Percentiles rank a stretch among this genome's conserved stretches.
These are phyloP conservation scores for Cytospora paraplurivora DNA, from an alignment of 2,329 filamentous ascomycete species.

Conservation along the genomic window DNA sequence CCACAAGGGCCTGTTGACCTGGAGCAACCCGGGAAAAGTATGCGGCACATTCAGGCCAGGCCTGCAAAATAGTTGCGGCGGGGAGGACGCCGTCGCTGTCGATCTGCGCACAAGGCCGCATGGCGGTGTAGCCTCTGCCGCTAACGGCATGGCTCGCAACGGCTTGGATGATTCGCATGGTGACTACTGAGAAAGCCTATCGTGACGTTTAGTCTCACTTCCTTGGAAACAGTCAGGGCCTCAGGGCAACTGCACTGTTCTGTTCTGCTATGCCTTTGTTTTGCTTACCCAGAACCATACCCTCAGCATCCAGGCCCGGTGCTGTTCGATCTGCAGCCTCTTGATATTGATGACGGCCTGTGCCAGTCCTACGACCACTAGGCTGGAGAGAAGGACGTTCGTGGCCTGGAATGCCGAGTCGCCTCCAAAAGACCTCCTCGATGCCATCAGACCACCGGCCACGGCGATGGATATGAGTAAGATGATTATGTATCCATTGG, in stretches of 20 bases:
- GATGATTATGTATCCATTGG: slow-evolving; percentile 60
- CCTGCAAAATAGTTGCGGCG: slow-evolving; percentile 34
- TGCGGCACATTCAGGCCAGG: slow-evolving; percentile 49
- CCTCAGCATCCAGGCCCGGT: slow-evolving; percentile 65
- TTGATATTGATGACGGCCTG: slow-evolving; percentile 61
- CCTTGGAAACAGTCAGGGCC: not conserved
- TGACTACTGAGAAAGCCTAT: slow-evolving; percentile 54
- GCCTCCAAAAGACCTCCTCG: slow-evolving; percentile 55
- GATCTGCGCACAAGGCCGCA: slow-evolving; percentile 51
- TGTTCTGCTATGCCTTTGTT: not conserved
- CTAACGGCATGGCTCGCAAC: slow-evolving; percentile 45
- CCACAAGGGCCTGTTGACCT: slow-evolving; percentile 36
- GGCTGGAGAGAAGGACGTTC: slow-evolving; percentile 47
- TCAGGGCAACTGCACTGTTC: not conserved
- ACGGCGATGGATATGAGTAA: slow-evolving; percentile 50
- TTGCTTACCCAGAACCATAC: slow-evolving; percentile 49
- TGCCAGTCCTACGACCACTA: slow-evolving; percentile 46
- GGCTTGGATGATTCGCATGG: slow-evolving; percentile 51
- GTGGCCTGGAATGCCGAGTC: slow-evolving; percentile 50
- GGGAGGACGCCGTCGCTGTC: slow-evolving; percentile 41
- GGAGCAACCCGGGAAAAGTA: slow-evolving; percentile 40
- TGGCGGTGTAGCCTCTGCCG: slow-evolving; percentile 33
- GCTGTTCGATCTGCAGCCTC: slow-evolving; percentile 62
- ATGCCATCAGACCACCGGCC: slow-evolving; percentile 56
- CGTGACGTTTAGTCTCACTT: not conserved